Conservation (phyloP, 305 asterid genomes). For the Caryopteris hybrid region DNA sequence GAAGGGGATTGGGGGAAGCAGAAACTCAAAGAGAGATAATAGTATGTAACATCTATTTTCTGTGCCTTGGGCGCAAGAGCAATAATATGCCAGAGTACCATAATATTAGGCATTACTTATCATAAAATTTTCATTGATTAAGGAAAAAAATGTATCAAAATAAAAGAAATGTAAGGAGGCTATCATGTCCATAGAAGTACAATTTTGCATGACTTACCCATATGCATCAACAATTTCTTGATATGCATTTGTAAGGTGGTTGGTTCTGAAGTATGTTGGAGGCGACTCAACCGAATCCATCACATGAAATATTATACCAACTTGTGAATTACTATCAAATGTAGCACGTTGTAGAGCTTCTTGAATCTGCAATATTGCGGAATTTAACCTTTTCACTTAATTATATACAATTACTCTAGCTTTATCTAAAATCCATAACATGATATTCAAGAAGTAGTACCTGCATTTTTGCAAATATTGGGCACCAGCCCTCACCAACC, state of each 20-base stretch:
- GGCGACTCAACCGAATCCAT: slow-evolving; percentile 80
- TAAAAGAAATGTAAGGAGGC: not conserved
- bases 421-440: slow-evolving; percentile 17
- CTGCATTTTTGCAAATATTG: slow-evolving; percentile 68
- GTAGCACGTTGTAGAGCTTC: slow-evolving; percentile 91
- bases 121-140: not conserved
- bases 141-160: not conserved
- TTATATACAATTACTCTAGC: slow-evolving; percentile 9
- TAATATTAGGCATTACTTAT: not conserved
- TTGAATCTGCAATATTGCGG: slow-evolving; percentile 57
- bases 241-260: slow-evolving; percentile 64
- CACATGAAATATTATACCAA: slow-evolving; percentile 85
- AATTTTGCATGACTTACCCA: slow-evolving; percentile 53
- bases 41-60: not conserved
- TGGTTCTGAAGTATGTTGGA: slow-evolving; percentile 89
- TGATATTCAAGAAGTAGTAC: slow-evolving; percentile 27
- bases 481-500: slow-evolving; percentile 99
- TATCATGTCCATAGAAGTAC: slow-evolving; percentile 5
- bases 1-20: not conserved
- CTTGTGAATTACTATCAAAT: slow-evolving; percentile 87
- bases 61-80: slow-evolving; percentile 14
- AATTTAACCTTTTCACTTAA: slow-evolving; percentile 18
- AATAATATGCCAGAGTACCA: slow-evolving; percentile 10
- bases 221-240: slow-evolving; percentile 98
- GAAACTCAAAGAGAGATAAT: slow-evolving; percentile 2